These are phyloP conservation scores for Boletus sp. DNA, from an alignment of 1,284 basidiomycete species.

Conservation along the genomic window DNA sequence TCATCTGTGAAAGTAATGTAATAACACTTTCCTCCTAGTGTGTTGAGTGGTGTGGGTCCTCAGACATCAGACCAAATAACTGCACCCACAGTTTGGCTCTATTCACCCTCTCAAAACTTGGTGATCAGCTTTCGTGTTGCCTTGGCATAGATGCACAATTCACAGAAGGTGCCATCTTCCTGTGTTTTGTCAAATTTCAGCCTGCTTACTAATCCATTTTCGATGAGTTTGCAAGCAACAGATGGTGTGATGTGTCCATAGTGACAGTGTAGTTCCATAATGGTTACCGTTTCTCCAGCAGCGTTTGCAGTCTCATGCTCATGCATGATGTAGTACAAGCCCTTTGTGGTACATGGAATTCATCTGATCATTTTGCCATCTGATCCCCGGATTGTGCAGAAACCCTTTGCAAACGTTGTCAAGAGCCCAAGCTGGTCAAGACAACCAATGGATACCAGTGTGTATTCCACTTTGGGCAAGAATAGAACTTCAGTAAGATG, in stretches of 20 bases:
- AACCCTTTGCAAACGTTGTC: conserved; percentile 33
- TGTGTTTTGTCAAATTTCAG: not conserved
- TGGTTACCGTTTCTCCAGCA: conserved; percentile 25
- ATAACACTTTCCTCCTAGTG: not conserved
- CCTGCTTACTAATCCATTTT: not conserved
- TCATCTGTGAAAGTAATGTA: not conserved
- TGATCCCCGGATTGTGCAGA: conserved; percentile 32
- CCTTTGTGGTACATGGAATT: conserved; percentile 11
- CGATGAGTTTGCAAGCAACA: not conserved
- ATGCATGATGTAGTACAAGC: conserved; percentile 2
- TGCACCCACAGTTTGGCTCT: not conserved
- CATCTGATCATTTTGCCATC: conserved; percentile 27
- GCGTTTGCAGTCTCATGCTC: not conserved
- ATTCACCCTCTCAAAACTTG: not conserved
- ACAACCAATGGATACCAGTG: conserved; percentile 40
- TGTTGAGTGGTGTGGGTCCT: not conserved
- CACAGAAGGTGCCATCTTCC: not conserved
- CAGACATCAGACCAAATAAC: not conserved
- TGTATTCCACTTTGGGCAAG: conserved; percentile 40
- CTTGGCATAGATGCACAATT: not conserved
- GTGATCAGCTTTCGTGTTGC: not conserved
- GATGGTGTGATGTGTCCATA: conserved; percentile 42
- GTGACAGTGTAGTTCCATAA: conserved; percentile 39
- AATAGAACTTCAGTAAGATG: conserved; percentile 42
- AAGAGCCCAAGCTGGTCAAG: conserved; percentile 40